phyloP scores from a whole-genome alignment of 1,284 basidiomycete species.

The Fistulina hepatica region DNA sequence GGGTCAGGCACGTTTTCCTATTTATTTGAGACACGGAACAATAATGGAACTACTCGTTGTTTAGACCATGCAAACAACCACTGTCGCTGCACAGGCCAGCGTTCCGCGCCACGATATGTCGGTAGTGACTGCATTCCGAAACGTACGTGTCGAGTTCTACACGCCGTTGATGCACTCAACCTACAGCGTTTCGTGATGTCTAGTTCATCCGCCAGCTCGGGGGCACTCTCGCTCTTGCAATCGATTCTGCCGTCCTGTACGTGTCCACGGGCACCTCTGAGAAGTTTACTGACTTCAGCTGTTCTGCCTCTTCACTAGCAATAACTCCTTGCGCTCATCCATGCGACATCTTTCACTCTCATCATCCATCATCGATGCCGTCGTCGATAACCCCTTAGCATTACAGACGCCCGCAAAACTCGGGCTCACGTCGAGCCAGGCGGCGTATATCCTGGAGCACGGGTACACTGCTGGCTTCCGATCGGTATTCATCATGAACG shows the following conservation, averaged over 20 bases:
- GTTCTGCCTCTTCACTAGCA: conserved; percentile 25
- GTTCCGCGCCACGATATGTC: conserved; percentile 58
- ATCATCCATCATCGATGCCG: conserved; percentile 26
- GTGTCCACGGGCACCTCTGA: conserved; percentile 14
- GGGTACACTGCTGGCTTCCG: conserved; percentile 51
- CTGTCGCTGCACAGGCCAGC: conserved; percentile 60
- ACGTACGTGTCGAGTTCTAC: conserved; percentile 28
- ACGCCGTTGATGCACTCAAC: not conserved
- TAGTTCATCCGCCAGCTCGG: conserved; percentile 58
- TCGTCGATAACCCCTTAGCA: conserved; percentile 40
- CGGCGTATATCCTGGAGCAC: conserved; percentile 31
- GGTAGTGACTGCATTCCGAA: conserved; percentile 59
- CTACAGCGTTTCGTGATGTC: not conserved
- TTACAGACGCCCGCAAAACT: conserved; percentile 26
- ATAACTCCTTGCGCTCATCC: conserved; percentile 39
- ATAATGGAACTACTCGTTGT: conserved; percentile 2
- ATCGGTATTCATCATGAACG: conserved; percentile 47
- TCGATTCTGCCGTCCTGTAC: conserved; percentile 48
- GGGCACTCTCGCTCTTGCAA: conserved; percentile 49
- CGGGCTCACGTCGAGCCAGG: conserved; percentile 28
- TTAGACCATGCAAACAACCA: conserved; percentile 51
- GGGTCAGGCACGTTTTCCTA: conserved; percentile 37
- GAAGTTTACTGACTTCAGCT: not conserved
- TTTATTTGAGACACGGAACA: not conserved
- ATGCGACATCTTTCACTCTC: conserved; percentile 29